These are phyloP conservation scores for Flaveria floridana DNA, from an alignment of 140 eudicot species.

Conservation along the genomic window DNA sequence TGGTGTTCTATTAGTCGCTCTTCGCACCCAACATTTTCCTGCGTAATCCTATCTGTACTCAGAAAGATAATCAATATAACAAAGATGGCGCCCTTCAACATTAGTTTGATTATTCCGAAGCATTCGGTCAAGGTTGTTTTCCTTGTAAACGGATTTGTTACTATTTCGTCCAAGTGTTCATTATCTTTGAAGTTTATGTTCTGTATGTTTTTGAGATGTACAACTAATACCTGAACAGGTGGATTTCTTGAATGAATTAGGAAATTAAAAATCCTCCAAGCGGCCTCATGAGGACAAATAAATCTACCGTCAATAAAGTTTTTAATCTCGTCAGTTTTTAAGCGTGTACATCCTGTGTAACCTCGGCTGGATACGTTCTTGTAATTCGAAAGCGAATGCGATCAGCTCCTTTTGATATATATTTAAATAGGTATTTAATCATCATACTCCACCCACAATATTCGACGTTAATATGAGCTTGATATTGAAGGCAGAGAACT, in stretches of 20 bases:
- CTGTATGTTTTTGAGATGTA: neutral
- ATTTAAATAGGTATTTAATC: too few relatives aligned
- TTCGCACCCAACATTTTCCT: neutral
- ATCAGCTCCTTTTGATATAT: too few relatives aligned
- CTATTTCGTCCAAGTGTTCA: neutral
- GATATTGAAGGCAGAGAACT: too few relatives aligned
- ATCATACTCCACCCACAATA: too few relatives aligned
- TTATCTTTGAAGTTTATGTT: neutral
- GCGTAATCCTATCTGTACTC: neutral
- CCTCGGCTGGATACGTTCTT: too few relatives aligned
- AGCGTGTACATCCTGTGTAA: too few relatives aligned
- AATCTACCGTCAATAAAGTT: neutral
- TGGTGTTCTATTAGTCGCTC: neutral
- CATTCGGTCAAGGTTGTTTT: neutral
- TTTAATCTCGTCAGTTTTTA: neutral
- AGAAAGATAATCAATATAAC: neutral
- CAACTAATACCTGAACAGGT: neutral
- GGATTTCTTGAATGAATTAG: neutral
- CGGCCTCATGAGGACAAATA: constrained; percentile 1
- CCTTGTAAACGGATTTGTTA: neutral
- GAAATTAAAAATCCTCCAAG: constrained; percentile 8
- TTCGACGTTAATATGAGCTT: too few relatives aligned
- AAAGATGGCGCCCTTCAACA: neutral
- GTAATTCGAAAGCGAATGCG: too few relatives aligned
- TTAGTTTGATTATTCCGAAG: neutral